Evolutionary conservation across 495 filamentous ascomycete species (phyloP), one percentile per base, ranked within the genome.

Genomic region (Aspergillus funiculosus): DNA sequence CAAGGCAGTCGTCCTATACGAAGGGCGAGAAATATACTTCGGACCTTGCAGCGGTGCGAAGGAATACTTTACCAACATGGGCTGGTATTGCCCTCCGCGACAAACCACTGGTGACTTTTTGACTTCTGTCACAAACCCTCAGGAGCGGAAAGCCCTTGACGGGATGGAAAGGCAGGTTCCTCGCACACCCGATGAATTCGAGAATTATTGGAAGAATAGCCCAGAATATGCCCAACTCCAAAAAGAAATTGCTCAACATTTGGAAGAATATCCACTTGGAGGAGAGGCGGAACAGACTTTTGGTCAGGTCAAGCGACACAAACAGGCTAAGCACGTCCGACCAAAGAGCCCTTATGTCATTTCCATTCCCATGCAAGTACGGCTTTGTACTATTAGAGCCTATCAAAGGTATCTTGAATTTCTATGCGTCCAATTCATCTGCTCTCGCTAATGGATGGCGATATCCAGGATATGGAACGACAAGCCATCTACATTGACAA

Each of bases 51-150:
- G 67, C 10, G 54, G 72, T 19, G 83, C 83, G 11, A 75, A 73
- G 40, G 61, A 73, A 8, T 87, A 83, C 51, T 86, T 87, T 41
- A 62, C 66, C 29, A 58, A 71, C 1, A 75, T 83, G 64, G 80
- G 81, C 14, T 86, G 75, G 72, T 35, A 69, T 53, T 62, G 80
- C 68, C 78, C 77, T 50, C 62, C 73, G 49, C 61, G 77, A 59
- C 68, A 77, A 70, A 87, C 70, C 0, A 82, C 77, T 0, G 76
- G 81, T 13, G 85, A 88, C 55, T 89, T 87, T 56, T 63, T 88
- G 5, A 88, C 85, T 0, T 83, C 81, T 4, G 73, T 89, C 54
- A 87, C 83, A 8, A 82, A 82, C 32, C 72, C 79, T 3, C 66
- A 75, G 19, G 80, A 87, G 39, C 78, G 86, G 8, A 68, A 73